Percentiles rank a stretch among this genome's conserved stretches.
Conservation (phyloP, 176 grass and related monocot genomes). For the Puccinellia tenuiflora region DNA sequence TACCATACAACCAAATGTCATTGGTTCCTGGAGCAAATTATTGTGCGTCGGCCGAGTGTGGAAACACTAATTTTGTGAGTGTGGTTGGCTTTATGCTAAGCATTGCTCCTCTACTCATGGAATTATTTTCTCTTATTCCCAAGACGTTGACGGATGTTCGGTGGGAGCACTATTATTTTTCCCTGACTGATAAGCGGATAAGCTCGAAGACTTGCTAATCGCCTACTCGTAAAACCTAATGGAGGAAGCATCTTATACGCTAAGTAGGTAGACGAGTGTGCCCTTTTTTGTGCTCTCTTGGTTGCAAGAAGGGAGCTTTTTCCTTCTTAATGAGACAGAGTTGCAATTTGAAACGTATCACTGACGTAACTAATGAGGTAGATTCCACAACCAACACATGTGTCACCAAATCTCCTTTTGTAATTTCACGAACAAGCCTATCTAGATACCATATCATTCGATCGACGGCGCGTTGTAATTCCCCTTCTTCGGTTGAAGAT, state of each 20-base stretch:
- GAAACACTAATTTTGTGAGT: conserved; percentile 25
- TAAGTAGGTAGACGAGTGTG: not conserved
- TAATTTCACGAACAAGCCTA: not conserved
- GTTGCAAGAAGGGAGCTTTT: not conserved
- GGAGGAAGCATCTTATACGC: conserved; percentile 21
- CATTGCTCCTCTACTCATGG: conserved; percentile 12
- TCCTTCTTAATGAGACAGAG: not conserved
- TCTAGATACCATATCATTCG: not conserved
- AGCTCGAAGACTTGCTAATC: conserved; percentile 13
- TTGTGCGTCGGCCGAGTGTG: conserved; percentile 16
- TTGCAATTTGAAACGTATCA: conserved; percentile 17
- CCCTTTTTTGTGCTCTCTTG: not conserved
- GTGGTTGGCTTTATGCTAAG: conserved; percentile 28
- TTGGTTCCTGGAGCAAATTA: conserved; percentile 13
- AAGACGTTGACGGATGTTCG: conserved; percentile 38
- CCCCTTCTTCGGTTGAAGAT: not conserved
- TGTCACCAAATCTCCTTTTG: not conserved
- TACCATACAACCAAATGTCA: not conserved
- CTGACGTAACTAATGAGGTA: not conserved
- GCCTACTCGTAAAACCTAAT: conserved; percentile 1
- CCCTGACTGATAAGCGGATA: conserved; percentile 15
- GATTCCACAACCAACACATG: not conserved
- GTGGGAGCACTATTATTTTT: conserved; percentile 1
- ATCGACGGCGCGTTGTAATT: not conserved
- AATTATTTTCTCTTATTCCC: conserved; percentile 23